A percentile compares a stretch with the other conserved stretches of the same genome.
These are phyloP conservation scores for Exserohilum rostratum DNA, from an alignment of 2,329 filamentous ascomycete genomes.

Conservation along the genomic window DNA sequence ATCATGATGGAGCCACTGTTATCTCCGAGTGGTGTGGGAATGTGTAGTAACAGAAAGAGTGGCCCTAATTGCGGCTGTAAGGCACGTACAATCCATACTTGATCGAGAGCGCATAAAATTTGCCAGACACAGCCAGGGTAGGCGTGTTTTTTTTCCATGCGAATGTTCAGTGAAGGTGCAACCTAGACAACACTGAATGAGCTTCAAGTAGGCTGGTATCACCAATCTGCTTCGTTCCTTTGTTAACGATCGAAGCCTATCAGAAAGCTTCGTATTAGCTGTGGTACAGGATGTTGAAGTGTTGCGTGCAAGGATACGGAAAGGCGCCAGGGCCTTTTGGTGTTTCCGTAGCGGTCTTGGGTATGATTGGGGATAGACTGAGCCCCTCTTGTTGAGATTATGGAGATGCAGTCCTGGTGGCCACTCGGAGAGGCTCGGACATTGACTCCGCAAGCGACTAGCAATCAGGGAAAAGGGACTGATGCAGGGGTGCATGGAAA, in stretches of 20 bases:
- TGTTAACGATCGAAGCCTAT: neutral
- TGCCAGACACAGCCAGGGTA: neutral
- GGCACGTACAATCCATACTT: neutral
- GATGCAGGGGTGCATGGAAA: neutral
- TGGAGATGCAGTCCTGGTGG: neutral
- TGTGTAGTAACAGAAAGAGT: neutral
- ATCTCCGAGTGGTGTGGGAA: neutral
- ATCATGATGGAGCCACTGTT: neutral
- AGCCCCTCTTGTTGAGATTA: neutral
- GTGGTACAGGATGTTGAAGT: neutral
- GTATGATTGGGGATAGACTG: neutral
- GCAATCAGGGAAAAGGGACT: neutral
- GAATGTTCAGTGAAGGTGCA: neutral
- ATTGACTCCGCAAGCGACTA: neutral
- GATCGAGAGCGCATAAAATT: neutral
- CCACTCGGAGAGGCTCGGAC: neutral
- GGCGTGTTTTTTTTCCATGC: neutral
- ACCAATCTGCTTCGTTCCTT: neutral
- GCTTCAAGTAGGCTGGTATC: neutral
- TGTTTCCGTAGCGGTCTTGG: neutral
- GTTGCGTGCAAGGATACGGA: neutral
- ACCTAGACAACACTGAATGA: neutral
- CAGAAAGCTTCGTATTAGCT: neutral
- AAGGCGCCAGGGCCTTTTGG: neutral
- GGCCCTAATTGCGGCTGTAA: neutral